Evolutionary conservation across 345 rosid genomes (phyloP).

Genomic region (Linum tenue): DNA sequence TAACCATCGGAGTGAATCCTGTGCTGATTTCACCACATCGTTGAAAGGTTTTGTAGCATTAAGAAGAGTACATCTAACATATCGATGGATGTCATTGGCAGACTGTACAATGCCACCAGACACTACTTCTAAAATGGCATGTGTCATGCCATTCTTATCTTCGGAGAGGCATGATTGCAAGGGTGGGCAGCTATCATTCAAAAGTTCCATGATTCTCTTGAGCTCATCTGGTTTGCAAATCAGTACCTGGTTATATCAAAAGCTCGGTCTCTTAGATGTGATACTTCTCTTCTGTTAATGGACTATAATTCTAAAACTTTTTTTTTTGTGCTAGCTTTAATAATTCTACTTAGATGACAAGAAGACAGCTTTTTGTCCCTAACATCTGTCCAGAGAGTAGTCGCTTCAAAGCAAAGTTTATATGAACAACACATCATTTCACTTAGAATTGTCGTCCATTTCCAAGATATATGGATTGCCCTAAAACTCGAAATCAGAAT

Average conservation of each 20-base stretch:
- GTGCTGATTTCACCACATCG: slow-evolving; percentile 94
- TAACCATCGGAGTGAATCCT: slow-evolving; percentile 96
- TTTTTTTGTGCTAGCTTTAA: no score
- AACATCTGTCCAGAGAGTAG: no score
- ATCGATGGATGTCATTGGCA: slow-evolving; percentile 81
- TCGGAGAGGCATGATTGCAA: slow-evolving; percentile 92
- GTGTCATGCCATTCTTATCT: slow-evolving; percentile 98
- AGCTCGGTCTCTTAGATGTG: neutral
- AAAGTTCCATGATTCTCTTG: slow-evolving; percentile 69
- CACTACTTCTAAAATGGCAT: slow-evolving; percentile 97
- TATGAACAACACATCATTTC: no score
- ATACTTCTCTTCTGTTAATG: neutral
- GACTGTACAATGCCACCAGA: slow-evolving; percentile 98
- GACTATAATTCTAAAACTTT: neutral
- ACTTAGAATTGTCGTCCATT: no score
- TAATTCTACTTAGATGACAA: no score
- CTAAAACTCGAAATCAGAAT: neutral
- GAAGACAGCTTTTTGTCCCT: no score
- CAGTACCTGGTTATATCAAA: slow-evolving; percentile 49
- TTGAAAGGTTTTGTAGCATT: slow-evolving; percentile 88
- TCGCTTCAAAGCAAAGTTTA: no score
- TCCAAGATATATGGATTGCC: no score
- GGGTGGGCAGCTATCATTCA: slow-evolving; percentile 75
- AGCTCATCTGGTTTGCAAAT: slow-evolving; percentile 82
- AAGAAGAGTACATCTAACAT: slow-evolving; percentile 93